Evolutionary conservation across 805 yeast genomes (phyloP).

Genomic region (Geotrichum ghanense): DNA sequence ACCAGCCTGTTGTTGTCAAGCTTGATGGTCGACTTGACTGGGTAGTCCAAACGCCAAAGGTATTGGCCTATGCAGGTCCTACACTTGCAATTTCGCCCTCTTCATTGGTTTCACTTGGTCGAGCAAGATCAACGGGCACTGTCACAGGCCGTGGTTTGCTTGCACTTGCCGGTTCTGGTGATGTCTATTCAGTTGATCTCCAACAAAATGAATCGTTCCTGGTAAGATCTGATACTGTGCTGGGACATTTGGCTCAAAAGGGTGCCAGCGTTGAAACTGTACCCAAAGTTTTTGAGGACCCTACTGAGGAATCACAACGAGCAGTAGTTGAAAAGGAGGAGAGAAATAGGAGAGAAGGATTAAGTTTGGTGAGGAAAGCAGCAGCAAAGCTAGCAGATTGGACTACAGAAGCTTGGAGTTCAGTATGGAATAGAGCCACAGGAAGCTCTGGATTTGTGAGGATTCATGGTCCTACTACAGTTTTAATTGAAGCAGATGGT

Average conservation of each 20-base stretch:
- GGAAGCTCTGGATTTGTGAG: slow-evolving; percentile 1
- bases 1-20: not conserved
- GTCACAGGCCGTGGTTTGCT: not conserved
- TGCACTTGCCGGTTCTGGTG: not conserved
- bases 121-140: not conserved
- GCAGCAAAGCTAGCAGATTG: not conserved
- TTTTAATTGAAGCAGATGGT: not conserved
- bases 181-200: not conserved
- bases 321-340: too few species aligned
- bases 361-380: not conserved
- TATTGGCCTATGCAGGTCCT: not conserved
- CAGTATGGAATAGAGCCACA: not conserved
- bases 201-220: not conserved
- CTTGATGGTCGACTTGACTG: not conserved
- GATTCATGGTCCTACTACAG: not conserved
- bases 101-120: not conserved
- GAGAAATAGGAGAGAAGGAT: too few species aligned
- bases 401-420: not conserved
- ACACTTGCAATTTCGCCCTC: not conserved
- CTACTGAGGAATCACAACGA: not conserved
- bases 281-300: not conserved
- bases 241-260: not conserved
- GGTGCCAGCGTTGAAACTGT: not conserved
- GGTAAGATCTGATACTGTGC: not conserved
- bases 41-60: not conserved